These are phyloP conservation scores for Beta corolliflora DNA, from an alignment of 179 eudicot genomes.

Conservation along the genomic window DNA sequence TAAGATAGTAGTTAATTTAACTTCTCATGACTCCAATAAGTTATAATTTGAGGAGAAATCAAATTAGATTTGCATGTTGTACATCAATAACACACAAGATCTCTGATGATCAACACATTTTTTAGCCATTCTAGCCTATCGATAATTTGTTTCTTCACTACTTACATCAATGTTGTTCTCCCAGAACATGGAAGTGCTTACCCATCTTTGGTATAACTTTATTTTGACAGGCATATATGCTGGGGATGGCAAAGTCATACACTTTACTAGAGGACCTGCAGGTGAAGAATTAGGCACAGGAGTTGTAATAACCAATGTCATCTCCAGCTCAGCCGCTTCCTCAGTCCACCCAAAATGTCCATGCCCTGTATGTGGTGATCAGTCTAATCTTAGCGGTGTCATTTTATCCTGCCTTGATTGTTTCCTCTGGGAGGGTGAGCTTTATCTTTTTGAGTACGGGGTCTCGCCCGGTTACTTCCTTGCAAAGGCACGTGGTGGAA, in stretches of 20 bases:
- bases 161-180: not conserved
- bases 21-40: not conserved
- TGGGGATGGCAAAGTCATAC: no score
- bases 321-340: no score
- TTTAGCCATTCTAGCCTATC: not conserved
- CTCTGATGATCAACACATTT: not conserved
- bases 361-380: no score
- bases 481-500: slow-evolving; percentile 76
- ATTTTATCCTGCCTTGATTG: no score
- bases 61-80: not conserved
- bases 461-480: slow-evolving; percentile 56
- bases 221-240: slow-evolving; percentile 40
- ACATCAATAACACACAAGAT: not conserved
- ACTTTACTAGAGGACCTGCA: no score
- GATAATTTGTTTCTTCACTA: not conserved
- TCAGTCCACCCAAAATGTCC: no score
- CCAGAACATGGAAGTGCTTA: not conserved
- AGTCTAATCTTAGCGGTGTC: no score
- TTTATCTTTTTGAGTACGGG: slow-evolving; percentile 56
- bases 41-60: not conserved
- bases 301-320: no score
- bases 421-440: no score
- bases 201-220: not conserved
- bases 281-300: no score
- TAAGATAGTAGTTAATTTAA: not conserved